Conservation (phyloP, 768 basidiomycete genomes). For the Lentinula boryana region DNA sequence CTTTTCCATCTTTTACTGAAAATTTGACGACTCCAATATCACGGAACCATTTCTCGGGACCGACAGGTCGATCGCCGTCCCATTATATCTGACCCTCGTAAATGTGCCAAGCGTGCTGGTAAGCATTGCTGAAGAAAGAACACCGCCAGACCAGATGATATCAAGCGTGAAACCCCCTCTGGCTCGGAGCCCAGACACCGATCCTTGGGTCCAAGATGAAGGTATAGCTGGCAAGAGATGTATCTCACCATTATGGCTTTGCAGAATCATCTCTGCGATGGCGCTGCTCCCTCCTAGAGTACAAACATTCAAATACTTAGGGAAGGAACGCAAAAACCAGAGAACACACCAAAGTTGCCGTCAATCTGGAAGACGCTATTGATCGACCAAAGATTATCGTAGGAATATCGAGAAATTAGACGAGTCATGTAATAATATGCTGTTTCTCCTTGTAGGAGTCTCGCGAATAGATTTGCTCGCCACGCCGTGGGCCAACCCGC, state of each 20-base stretch:
- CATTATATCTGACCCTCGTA: constrained; percentile 1
- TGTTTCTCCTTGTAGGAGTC: constrained; percentile 9
- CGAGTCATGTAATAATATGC: constrained; percentile 8
- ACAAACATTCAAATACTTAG: neutral
- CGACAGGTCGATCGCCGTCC: neutral
- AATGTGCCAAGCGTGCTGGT: neutral
- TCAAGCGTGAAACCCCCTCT: constrained; percentile 9
- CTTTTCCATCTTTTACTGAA: constrained; percentile 7
- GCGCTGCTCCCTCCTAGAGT: constrained; percentile 1
- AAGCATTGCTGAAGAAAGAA: constrained; percentile 4
- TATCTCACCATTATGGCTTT: constrained; percentile 12
- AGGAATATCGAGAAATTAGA: neutral
- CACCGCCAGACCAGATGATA: constrained; percentile 7
- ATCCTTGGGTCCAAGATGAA: constrained; percentile 1
- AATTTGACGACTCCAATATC: neutral
- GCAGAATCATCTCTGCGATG: constrained; percentile 10
- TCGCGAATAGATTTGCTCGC: constrained; percentile 12
- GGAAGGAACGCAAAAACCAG: neutral
- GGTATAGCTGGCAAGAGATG: constrained; percentile 13
- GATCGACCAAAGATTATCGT: constrained; percentile 7
- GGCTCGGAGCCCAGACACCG: constrained; percentile 10
- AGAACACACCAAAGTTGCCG: neutral
- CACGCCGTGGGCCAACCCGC: constrained; percentile 13
- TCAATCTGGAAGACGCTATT: constrained; percentile 5
- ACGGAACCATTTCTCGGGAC: neutral